Evolutionary conservation across 2,329 filamentous ascomycete species (phyloP).

Genomic region (Raffaelea arxii): DNA sequence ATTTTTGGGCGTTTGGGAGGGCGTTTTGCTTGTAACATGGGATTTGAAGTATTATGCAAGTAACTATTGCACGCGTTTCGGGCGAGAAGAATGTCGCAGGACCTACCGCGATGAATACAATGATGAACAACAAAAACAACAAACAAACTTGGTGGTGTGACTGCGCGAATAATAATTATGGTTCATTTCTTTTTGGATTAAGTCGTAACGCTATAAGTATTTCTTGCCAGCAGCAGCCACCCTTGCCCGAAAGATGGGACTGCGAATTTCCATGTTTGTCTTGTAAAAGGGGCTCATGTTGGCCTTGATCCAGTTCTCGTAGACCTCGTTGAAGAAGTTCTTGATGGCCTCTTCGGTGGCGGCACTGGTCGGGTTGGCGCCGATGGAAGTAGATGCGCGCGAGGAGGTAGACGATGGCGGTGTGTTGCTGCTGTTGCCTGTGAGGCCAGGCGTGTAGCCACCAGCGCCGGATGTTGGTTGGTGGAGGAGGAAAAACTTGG

Average conservation of each 20-base stretch:
- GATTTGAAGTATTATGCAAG: too few relatives aligned
- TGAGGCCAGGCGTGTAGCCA: conserved; percentile 12
- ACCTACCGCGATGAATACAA: too few relatives aligned
- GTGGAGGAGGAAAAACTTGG: conserved; percentile 90
- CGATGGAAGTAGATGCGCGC: conserved; percentile 59
- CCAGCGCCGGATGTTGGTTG: conserved; percentile 44
- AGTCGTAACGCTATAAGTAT: conserved; percentile 62
- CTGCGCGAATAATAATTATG: too few relatives aligned
- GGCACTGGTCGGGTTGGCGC: conserved; percentile 74
- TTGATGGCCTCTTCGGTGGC: conserved; percentile 93
- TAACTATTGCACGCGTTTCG: too few relatives aligned
- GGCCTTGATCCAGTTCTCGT: conserved; percentile 94
- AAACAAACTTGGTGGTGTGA: not conserved
- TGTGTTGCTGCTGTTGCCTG: conserved; percentile 19
- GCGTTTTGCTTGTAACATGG: not conserved
- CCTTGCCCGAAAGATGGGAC: conserved; percentile 72
- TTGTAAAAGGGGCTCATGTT: conserved; percentile 96
- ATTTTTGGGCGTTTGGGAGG: not conserved
- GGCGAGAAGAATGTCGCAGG: too few relatives aligned
- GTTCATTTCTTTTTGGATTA: too few relatives aligned
- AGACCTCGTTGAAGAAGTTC: conserved; percentile 90
- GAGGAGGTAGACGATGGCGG: conserved; percentile 24
- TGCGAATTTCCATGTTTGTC: conserved; percentile 74
- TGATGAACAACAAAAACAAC: conserved; percentile 5
- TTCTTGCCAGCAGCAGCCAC: conserved; percentile 87